phyloP scores from a whole-genome alignment of 768 basidiomycete species.

The Rhodotorula kratochvilovae region DNA sequence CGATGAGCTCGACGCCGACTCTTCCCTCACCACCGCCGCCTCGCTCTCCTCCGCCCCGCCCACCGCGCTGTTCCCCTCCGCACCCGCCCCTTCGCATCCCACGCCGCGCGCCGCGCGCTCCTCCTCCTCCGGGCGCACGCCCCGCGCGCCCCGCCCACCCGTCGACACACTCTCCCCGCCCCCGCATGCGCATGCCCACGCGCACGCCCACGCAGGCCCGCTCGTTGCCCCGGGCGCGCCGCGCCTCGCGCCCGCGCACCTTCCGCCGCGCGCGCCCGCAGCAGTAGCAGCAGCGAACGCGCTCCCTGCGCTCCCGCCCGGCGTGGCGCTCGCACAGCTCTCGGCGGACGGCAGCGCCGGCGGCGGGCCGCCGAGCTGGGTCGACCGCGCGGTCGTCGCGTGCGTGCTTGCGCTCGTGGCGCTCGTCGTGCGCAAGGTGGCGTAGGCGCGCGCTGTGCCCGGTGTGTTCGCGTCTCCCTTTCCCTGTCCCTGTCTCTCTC shows the following conservation, averaged over 20 bases:
- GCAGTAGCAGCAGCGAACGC: too few relatives aligned
- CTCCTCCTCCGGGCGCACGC: neutral
- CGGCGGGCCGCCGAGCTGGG: slow-evolving; percentile 25
- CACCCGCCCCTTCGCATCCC: neutral
- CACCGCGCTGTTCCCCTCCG: slow-evolving; percentile 9
- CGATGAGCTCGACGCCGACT: neutral
- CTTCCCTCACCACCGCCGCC: too few relatives aligned
- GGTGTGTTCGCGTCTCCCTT: neutral
- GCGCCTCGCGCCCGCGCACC: neutral
- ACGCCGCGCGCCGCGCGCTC: neutral
- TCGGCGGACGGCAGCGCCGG: too few relatives aligned
- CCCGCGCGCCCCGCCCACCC: neutral
- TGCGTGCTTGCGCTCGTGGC: slow-evolving; percentile 29
- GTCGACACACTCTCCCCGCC: neutral
- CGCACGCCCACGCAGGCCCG: neutral
- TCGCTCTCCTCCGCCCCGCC: neutral
- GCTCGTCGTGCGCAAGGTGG: slow-evolving; percentile 26
- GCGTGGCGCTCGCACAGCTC: neutral
- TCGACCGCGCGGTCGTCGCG: slow-evolving; percentile 33
- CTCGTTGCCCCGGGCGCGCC: slow-evolving; percentile 9
- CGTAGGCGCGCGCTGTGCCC: neutral
- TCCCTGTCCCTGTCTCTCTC: neutral
- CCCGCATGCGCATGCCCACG: neutral
- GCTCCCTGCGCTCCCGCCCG: slow-evolving; percentile 8
- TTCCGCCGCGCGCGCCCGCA: neutral